phyloP scores from a whole-genome alignment of 768 basidiomycete species.

The Gautieria morchelliformis region DNA sequence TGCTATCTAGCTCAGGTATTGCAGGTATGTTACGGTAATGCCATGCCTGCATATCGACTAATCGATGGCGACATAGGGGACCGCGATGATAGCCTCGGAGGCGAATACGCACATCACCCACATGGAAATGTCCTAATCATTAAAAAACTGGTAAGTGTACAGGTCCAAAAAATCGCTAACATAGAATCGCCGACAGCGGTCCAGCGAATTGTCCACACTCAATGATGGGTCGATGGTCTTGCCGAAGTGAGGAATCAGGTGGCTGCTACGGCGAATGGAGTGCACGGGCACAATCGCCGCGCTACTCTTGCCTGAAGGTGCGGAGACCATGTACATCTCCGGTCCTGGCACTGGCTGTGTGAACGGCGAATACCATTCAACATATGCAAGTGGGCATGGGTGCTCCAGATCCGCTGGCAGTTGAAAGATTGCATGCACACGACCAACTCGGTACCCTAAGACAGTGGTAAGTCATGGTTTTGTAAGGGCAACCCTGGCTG shows the following conservation, averaged over 20 bases:
- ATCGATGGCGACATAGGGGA: no score
- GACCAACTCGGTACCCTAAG: constrained; percentile 7
- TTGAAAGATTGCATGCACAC: constrained; percentile 11
- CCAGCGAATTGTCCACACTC: not conserved
- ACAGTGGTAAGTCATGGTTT: not conserved
- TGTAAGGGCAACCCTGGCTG: no score
- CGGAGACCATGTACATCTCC: not conserved
- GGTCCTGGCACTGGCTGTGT: not conserved
- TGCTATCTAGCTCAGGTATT: no score
- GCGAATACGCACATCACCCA: no score
- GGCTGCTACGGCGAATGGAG: not conserved
- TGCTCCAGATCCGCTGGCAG: constrained; percentile 7
- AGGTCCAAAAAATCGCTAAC: not conserved
- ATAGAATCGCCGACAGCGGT: not conserved
- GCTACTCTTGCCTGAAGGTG: not conserved
- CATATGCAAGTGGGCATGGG: constrained; percentile 15
- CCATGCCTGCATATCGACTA: no score
- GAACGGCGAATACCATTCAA: constrained; percentile 18
- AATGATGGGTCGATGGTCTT: not conserved
- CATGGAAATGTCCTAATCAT: not conserved
- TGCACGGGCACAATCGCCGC: not conserved
- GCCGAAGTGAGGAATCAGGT: not conserved
- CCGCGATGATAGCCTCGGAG: no score
- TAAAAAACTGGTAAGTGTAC: not conserved
- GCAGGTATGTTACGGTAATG: no score